Base-by-base conservation (phyloP, 768 basidiomycete species). In the Russula foetens region DNA sequence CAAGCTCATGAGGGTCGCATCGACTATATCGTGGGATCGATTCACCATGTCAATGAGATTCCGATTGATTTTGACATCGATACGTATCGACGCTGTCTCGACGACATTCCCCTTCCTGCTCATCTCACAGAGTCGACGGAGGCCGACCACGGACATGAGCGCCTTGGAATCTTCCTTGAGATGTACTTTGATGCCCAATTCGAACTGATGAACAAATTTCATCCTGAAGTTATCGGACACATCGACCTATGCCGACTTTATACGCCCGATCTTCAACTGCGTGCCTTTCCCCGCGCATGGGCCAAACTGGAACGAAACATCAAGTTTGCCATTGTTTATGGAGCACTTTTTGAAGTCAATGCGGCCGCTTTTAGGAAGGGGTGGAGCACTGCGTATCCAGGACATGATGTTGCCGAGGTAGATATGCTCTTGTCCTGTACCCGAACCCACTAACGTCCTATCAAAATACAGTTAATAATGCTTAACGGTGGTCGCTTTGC, bases 341-440 rank as follows among this genome's bases (percentile, higher is more conserved):
- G 94, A 2, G 96, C 91, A 3, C 72, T 97, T 59, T 98, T 98
- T 68, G 97, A 99, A 73, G 75, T 90, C 35, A 98, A 96, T 67
- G 85, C 93, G 24, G 91, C 97, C 11, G 93, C 94, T 9, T 85
- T 98, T 69, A 76, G 93, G 67, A 99, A 98, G 70, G 84, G 87
- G 14, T 98, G 97, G 97, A 71, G 74, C 11, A 81, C 84, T 3
- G 82, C 88, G 4, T 98, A 95, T 73, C 96, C 97, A 0, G 90
- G 81, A 1, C 71, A 73, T 56, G 93, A 97, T 65, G 79, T 96
- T 15, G 74, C 91, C 12, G 70, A 85, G 75, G 95, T 88, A 66
- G 68, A 81, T 72, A 8, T 28, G 24, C 71, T 60, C 23, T 29
- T 59, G 48, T 58, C 62, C 56, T n/a, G 57, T 66, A n/a, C 52